Evolutionary conservation across 257 asterid genomes (phyloP).

Genomic region (Euphrasia confusa): DNA sequence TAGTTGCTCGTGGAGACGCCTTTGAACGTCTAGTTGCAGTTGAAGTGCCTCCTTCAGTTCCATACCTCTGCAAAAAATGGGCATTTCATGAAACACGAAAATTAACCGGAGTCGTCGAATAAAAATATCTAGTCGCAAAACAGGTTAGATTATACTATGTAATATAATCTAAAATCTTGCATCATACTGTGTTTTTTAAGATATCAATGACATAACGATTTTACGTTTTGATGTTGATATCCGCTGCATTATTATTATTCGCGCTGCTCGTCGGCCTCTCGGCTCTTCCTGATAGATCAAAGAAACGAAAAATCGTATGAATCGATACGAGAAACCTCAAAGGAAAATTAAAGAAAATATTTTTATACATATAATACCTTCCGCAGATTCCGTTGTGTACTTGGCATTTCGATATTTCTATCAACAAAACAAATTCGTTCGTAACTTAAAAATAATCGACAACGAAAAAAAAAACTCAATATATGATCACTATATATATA

Average conservation of each 20-base stretch:
- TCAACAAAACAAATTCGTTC: conserved; percentile 6
- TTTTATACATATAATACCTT: conserved; percentile 36
- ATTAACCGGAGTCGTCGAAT: not conserved
- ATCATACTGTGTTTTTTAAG: not conserved
- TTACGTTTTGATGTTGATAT: conserved; percentile 46
- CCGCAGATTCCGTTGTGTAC: conserved; percentile 52
- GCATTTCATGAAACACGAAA: not conserved
- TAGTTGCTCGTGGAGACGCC: conserved; percentile 67
- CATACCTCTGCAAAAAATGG: conserved; percentile 43
- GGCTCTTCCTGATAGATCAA: conserved; percentile 43
- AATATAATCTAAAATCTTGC: not conserved
- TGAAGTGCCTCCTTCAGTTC: conserved; percentile 74
- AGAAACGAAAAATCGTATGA: not conserved
- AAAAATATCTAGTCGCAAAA: not conserved
- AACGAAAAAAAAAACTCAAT: not conserved
- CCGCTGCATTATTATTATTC: conserved; percentile 22
- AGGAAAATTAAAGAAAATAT: not conserved
- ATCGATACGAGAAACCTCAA: not conserved
- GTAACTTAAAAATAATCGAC: not conserved
- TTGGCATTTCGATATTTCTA: conserved; percentile 77
- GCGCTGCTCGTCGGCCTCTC: conserved; percentile 34
- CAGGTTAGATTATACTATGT: not conserved
- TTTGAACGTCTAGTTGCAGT: conserved; percentile 66
- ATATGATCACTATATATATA: not conserved
- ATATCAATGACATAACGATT: conserved; percentile 6